Conservation (phyloP, 1,284 basidiomycete species). For the Leccinum discolor region DNA sequence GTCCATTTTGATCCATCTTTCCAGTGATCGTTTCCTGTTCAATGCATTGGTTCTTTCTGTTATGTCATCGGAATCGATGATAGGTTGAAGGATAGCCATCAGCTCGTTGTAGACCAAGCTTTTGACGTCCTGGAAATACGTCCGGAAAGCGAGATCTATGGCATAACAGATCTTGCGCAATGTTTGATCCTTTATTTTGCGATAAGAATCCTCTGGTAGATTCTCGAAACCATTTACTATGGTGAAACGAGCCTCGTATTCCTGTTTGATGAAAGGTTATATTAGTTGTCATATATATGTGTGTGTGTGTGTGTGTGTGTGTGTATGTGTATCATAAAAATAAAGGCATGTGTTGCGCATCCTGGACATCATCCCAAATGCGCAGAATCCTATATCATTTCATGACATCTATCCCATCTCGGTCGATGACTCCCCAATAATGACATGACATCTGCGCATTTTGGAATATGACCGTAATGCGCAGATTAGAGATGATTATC, state of each 20-base stretch:
- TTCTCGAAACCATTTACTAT: neutral
- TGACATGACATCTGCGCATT: too few species aligned
- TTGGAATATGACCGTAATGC: too few species aligned
- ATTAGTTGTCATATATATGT: too few species aligned
- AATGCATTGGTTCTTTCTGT: neutral
- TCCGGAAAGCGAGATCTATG: neutral
- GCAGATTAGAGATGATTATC: too few species aligned
- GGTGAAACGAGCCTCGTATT: neutral
- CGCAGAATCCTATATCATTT: too few species aligned
- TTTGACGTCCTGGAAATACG: neutral
- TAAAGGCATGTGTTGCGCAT: too few species aligned
- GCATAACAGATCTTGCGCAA: neutral
- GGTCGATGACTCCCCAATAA: too few species aligned
- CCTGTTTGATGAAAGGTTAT: neutral
- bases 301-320: too few species aligned
- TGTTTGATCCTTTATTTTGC: neutral
- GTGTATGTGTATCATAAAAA: too few species aligned
- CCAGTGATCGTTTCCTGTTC: neutral
- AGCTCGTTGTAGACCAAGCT: neutral
- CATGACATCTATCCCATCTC: too few species aligned
- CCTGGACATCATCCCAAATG: too few species aligned
- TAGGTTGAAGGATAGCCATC: neutral
- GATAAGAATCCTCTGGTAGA: neutral
- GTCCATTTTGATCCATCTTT: neutral
- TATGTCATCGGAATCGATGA: neutral